A percentile compares a stretch with the other conserved stretches of the same genome.
Conservation (phyloP, 2,329 filamentous ascomycete genomes). For the Clonostachys rosea region DNA sequence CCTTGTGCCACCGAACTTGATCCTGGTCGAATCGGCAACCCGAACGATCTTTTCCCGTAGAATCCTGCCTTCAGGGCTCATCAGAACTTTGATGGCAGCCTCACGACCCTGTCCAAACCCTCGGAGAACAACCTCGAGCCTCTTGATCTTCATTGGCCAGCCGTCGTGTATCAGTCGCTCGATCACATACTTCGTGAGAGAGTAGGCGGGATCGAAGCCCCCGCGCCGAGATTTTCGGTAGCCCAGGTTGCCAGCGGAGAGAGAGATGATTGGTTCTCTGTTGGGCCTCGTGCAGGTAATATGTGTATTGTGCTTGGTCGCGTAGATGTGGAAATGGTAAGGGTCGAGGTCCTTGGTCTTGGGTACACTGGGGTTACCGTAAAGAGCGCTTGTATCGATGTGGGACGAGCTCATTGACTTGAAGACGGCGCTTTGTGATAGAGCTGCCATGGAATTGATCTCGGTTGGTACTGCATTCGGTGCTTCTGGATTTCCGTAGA, state of each 20-base stretch:
- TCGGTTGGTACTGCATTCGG: slow-evolving; percentile 6
- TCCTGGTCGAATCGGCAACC: slow-evolving; percentile 78
- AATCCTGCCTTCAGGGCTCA: slow-evolving; percentile 78
- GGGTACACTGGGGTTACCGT: slow-evolving; percentile 10
- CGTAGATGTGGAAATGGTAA: slow-evolving; percentile 82
- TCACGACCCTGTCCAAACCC: slow-evolving; percentile 87
- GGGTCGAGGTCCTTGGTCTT: slow-evolving; percentile 43
- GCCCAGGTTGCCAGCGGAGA: slow-evolving; percentile 85
- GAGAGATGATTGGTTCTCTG: slow-evolving; percentile 70
- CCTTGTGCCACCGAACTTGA: slow-evolving; percentile 95
- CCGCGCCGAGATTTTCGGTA: slow-evolving; percentile 79
- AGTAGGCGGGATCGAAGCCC: slow-evolving; percentile 88
- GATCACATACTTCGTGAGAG: slow-evolving; percentile 79
- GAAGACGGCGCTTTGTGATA: slow-evolving; percentile 32
- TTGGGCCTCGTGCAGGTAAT: slow-evolving; percentile 84
- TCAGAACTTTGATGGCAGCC: slow-evolving; percentile 81
- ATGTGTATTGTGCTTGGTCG: slow-evolving; percentile 92
- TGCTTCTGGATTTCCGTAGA: slow-evolving; percentile 19
- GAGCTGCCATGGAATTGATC: slow-evolving; percentile 21
- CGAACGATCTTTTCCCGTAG: slow-evolving; percentile 71
- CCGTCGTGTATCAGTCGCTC: slow-evolving; percentile 80
- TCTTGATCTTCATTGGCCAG: slow-evolving; percentile 68
- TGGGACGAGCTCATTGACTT: slow-evolving; percentile 22
- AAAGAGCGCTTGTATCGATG: slow-evolving; percentile 19
- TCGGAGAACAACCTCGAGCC: slow-evolving; percentile 74